Percentiles rank a stretch among this genome's conserved stretches.
phyloP scores from a whole-genome alignment of 2,329 filamentous ascomycete species.

The Pseudogymnoascus sp. region DNA sequence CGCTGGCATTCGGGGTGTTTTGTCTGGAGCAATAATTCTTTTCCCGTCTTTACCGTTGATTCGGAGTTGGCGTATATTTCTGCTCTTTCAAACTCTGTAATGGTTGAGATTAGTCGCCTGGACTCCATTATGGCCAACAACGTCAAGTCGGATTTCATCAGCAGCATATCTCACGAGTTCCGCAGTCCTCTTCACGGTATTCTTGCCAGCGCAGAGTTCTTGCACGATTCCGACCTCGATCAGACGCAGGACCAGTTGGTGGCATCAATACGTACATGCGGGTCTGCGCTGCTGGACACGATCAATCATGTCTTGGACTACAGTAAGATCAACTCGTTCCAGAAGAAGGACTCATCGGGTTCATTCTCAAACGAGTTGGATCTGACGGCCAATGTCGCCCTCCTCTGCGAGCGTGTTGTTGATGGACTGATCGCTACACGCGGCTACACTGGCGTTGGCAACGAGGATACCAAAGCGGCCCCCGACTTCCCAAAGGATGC shows the following conservation, averaged over 20 bases:
- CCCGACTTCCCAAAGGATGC: background rate
- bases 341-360: conserved; percentile 16
- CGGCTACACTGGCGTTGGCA: background rate
- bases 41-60: conserved; percentile 22
- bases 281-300: conserved; percentile 43
- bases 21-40: conserved; percentile 20
- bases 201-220: conserved; percentile 42
- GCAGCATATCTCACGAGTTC: conserved; percentile 25
- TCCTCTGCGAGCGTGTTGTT: conserved; percentile 24
- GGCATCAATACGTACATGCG: conserved; percentile 42
- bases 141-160: conserved; percentile 25
- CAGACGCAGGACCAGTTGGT: conserved; percentile 38
- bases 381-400: conserved; percentile 21
- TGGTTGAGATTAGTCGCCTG: conserved; percentile 23
- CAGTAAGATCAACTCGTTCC: conserved; percentile 43
- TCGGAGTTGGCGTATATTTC: conserved; percentile 22
- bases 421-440: conserved; percentile 24
- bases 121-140: conserved; percentile 23
- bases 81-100: conserved; percentile 22
- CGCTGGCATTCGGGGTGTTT: conserved; percentile 24
- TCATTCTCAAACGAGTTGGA: conserved; percentile 23
- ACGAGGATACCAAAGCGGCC: background rate
- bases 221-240: conserved; percentile 41
- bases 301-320: conserved; percentile 46
- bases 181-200: conserved; percentile 36